Base-by-base conservation (phyloP, 305 asterid species). In the Fraxinus baroniana region DNA sequence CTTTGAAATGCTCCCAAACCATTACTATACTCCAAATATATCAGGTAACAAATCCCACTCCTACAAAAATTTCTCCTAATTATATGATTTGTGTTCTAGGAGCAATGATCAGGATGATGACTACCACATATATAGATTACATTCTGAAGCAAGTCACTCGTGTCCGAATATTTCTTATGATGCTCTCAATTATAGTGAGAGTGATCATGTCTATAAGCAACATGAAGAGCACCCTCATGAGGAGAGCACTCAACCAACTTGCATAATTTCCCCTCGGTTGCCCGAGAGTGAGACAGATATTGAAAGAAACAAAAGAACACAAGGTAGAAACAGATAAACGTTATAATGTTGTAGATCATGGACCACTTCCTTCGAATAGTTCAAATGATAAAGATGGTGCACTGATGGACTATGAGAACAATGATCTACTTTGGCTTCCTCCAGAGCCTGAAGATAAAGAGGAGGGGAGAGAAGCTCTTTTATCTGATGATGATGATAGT, bases 391-490 rank as follows among this genome's bases (percentile, higher is more conserved):
- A 80, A 39, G 90, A 86, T 79, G 26, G 83, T 83, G 92, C 86
- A 78, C 83, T 91, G 57, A 87, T 94, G 83, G 98, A 94, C 85
- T 91, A 87, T 85, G 97, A 91, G 81, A 90, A 88, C 83, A 91
- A 90, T 87, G 87, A 82, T 76, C 87, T 86, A 80, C 90, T 94
- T 80, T 94, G 98, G 97, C 83, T 91, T 74, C 98, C 98, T 26
- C 97, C 98, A 39, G 97, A 92, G 81, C 95, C 97, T 80, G 94
- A 92, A 80, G 90, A 89, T 80, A 94, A 88, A 81, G 95, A 91
- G 84, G 97, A 92, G 78, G 98, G 90, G 78, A 87, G 89, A 83
- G 95, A 92, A 79, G 80, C 81, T 72, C 83, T 82, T 86, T 72
- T 86, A 76, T 85, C 86, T 85, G 95, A 92, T 60, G 93, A 92